Evolutionary conservation across 1,284 basidiomycete species (phyloP), one percentile per base, ranked within the genome.

Genomic region (Athelia sp.): DNA sequence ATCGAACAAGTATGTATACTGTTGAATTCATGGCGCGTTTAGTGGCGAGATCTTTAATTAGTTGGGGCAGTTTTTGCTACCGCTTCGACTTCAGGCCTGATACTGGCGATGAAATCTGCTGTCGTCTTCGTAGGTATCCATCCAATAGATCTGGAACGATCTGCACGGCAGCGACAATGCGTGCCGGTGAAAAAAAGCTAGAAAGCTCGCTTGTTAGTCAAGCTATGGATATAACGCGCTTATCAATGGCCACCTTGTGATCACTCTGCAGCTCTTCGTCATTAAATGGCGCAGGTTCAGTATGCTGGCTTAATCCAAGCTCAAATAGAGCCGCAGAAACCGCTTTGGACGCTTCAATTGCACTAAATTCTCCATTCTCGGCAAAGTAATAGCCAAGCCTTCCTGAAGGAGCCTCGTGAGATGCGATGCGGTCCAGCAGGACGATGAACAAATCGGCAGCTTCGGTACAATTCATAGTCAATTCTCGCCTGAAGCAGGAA

Each of bases 341-440:
- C 1, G 64, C 67, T 53, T 70, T 66, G 6, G 62, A 61, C 19
- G 76, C 54, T 19, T 70, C 62, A 49, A 65, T 61, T 54, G 70
- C 59, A 19, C 56, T 59, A 53, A 75, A 68, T 53, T 78, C 74
- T 43, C 72, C 74, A 49, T 71, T 44, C 43, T 44, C 43, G 8
- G 19, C 43, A 47, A 67, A 65, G 49, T 68, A 70, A 46, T 58
- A 64, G 4, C 63, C 63, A 19, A 61, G 56, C 21, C 56, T 51
- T 6, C 63, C 63, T 43, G 62, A 57, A 11, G 47, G 54, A 8
- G 47, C 35, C 11, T 24, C 42, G 22, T 26, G 36, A 43, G 46
- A 51, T 9, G 54, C 32, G 22, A 58, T 54, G 18, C 55, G 49
- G 45, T 61, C 51, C 42, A 54, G 56, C 4, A 62, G 44, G 3